These are phyloP conservation scores for Rhodomyrtus psidioides DNA, from an alignment of 441 rosid genomes.

Conservation along the genomic window DNA sequence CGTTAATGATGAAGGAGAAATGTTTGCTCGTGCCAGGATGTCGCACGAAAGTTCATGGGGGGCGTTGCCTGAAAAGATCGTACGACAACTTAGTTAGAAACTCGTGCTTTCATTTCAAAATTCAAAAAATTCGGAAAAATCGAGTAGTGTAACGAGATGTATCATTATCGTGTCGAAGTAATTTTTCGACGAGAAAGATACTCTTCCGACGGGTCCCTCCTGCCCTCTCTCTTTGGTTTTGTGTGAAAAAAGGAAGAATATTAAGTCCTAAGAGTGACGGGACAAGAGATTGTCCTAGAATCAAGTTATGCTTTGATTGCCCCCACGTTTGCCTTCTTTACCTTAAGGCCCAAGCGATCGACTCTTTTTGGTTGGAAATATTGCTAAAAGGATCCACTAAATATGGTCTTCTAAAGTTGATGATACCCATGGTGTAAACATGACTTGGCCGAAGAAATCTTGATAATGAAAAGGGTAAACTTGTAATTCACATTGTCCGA, in stretches of 20 bases:
- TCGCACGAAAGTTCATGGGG: neutral
- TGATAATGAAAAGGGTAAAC: neutral
- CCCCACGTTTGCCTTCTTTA: neutral
- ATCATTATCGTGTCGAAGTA: accelerated
- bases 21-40: neutral
- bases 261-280: no score
- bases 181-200: accelerated
- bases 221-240: no score
- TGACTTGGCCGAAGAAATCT: neutral
- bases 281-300: neutral
- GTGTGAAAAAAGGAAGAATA: no score
- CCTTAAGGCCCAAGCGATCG: neutral
- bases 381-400: neutral
- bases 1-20: neutral
- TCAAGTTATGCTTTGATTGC: neutral
- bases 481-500: no score
- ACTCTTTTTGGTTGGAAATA: neutral
- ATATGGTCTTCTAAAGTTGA: neutral
- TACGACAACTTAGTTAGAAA: neutral
- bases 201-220: no score
- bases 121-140: neutral
- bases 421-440: neutral
- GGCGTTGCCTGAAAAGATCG: neutral
- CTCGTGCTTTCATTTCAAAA: neutral
- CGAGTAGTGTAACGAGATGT: neutral